These are phyloP conservation scores for Eimeria sp. DNA, from an alignment of 169 alveolate species.

Conservation along the genomic window DNA sequence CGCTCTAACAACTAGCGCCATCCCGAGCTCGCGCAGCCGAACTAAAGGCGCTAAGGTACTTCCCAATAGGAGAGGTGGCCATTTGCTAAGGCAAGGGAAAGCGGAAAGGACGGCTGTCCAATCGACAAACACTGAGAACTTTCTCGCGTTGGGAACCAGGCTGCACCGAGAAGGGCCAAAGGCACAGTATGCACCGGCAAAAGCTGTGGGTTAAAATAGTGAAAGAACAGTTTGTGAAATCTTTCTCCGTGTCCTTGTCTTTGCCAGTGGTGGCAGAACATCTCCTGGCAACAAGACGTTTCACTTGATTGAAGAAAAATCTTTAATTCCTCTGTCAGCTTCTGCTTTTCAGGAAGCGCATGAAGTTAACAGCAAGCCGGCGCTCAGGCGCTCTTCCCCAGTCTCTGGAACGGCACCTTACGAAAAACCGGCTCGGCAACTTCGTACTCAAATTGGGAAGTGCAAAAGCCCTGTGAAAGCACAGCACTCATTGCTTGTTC, in stretches of 20 bases:
- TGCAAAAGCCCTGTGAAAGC: neutral
- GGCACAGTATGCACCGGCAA: neutral
- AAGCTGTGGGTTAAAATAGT: too few relatives aligned
- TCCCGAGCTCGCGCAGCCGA: neutral
- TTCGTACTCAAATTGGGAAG: neutral
- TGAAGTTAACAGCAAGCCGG: neutral
- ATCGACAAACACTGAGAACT: neutral
- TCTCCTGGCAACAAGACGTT: neutral
- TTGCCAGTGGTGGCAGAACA: neutral
- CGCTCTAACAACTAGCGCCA: neutral
- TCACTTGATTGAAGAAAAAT: neutral
- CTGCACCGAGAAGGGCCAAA: neutral
- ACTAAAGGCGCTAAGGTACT: neutral
- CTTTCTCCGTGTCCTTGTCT: neutral
- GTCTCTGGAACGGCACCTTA: neutral
- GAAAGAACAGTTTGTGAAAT: neutral
- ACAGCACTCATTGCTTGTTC: neutral
- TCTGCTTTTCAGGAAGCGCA: neutral
- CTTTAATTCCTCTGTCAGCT: neutral
- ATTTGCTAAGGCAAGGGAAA: neutral
- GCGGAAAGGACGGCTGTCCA: neutral
- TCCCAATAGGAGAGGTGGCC: neutral
- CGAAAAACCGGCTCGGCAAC: neutral
- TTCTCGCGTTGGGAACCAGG: constrained; percentile 10
- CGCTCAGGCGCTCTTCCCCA: neutral